Evolutionary conservation across 768 basidiomycete genomes (phyloP).

Genomic region (Suillus plorans): DNA sequence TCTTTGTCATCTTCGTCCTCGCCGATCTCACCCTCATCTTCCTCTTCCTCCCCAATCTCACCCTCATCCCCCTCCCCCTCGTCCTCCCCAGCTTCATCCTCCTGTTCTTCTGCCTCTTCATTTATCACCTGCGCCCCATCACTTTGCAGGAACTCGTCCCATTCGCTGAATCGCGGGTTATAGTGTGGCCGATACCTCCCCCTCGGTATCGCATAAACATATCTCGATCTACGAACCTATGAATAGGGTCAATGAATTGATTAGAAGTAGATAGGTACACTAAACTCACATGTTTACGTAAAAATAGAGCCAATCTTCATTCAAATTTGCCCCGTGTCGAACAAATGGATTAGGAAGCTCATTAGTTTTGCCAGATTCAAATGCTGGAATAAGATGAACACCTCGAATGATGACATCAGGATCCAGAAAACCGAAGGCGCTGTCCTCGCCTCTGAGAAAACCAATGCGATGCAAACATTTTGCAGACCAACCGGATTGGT

Average conservation of each 20-base stretch:
- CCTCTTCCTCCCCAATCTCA: no score
- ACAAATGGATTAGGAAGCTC: constrained; percentile 2
- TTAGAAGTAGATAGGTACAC: not conserved
- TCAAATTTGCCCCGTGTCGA: constrained; percentile 8
- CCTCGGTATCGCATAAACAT: constrained; percentile 30
- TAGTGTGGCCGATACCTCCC: constrained; percentile 29
- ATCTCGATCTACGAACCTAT: constrained; percentile 39
- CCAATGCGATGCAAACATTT: constrained; percentile 34
- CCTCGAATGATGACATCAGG: constrained; percentile 24
- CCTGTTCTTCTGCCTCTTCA: no score
- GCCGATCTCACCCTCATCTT: no score
- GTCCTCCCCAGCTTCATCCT: no score
- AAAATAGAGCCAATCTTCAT: constrained; percentile 28
- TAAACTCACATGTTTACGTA: constrained; percentile 34
- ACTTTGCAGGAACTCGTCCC: constrained; percentile 1
- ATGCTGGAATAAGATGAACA: constrained; percentile 44
- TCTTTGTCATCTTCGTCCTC: no score
- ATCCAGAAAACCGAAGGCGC: constrained; percentile 46
- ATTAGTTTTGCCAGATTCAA: constrained; percentile 20
- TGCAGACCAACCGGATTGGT: constrained; percentile 23
- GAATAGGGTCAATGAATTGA: accelerated
- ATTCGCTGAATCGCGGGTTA: constrained; percentile 2
- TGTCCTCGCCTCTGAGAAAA: constrained; percentile 3
- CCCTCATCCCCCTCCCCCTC: no score
- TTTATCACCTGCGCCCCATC: not conserved